Conservation (phyloP, 148 eudicot species). For the Pharnaceum exiguum region DNA sequence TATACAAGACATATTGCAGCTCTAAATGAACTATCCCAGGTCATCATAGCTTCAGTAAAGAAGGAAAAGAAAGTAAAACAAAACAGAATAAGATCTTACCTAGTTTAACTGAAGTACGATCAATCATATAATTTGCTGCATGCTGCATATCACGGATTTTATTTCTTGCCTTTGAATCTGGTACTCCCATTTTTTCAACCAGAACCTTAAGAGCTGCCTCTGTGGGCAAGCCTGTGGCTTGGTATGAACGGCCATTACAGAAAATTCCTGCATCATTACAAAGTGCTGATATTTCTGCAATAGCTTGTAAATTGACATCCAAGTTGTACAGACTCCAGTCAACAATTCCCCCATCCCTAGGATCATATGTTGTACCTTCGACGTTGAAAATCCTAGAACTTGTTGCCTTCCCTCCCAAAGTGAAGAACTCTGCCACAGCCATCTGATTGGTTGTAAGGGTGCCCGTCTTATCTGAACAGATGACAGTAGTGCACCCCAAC, state of each 20-base stretch:
- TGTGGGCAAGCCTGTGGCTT: constrained; percentile 75
- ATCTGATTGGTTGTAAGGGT: constrained; percentile 92
- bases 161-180: constrained; percentile 58
- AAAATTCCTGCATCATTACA: constrained; percentile 84
- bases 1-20: background rate
- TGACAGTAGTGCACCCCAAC: constrained; percentile 85
- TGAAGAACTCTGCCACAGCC: constrained; percentile 70
- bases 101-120: constrained; percentile 44
- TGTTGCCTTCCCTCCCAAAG: constrained; percentile 52
- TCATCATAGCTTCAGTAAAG: too few species aligned
- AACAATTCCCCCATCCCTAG: constrained; percentile 70
- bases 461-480: constrained; percentile 91
- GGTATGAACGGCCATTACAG: constrained; percentile 49
- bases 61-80: too few species aligned
- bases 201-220: constrained; percentile 93
- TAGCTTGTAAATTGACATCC: constrained; percentile 68
- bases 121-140: constrained; percentile 52
- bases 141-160: constrained; percentile 55
- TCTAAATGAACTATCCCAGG: too few species aligned
- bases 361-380: constrained; percentile 87
- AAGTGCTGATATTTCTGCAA: constrained; percentile 75
- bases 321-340: constrained; percentile 74
- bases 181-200: constrained; percentile 92
- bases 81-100: constrained; percentile 33
- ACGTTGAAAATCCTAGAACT: constrained; percentile 48